Evolutionary conservation across 2,329 filamentous ascomycete genomes (phyloP), one percentile per base, ranked within the genome.

Genomic region (Fusarium gaditjirri): DNA sequence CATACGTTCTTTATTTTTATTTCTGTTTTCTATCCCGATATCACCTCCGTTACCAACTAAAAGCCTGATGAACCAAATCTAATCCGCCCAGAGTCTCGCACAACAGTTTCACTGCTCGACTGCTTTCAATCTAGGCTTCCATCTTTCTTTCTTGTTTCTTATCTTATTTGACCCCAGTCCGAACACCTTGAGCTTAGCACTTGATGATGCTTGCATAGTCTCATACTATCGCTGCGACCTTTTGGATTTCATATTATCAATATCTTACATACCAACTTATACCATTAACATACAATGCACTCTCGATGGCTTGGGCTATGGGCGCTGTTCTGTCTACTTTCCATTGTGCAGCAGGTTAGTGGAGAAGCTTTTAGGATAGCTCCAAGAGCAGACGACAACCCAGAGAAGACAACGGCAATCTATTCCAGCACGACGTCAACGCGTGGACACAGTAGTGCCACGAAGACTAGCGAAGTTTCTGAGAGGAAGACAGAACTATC

Each of bases 301-400:
- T 70, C 73, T 29, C 80, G 74, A 63, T 76, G 80, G 67, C 64
- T 74, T 60, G 79, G 78, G 52, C 60, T 83, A 46, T 82, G 79
- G 79, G 79, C 79, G 39, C 70, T 85, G 47, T 72, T 86, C 61
- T 82, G 81, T 72, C 74, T 86, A 27, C 54, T 81, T 8, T 52
- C 85, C 44, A 77, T 78, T 44, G 73, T 84, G 29, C 81, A 86
- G 46, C 68, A 81, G 50, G 81, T 78, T 25, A 73, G 76, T 27
- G 82, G 82, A 16, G 79, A 81, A 44, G 78, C 73, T 61, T 74
- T 81, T 35, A 75, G 75, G 12, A 71, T 80, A 41, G 59, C 78
- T 25, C 75, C 73, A 67, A 81, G 83, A 66, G 80, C 84, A 61
- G 81, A 83, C 52, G 77, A 68, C 23, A 43, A 72, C 21, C 39